Percentiles rank a stretch among this genome's conserved stretches.
Conservation (phyloP, 345 rosid species). For the Lumnitzera racemosa region DNA sequence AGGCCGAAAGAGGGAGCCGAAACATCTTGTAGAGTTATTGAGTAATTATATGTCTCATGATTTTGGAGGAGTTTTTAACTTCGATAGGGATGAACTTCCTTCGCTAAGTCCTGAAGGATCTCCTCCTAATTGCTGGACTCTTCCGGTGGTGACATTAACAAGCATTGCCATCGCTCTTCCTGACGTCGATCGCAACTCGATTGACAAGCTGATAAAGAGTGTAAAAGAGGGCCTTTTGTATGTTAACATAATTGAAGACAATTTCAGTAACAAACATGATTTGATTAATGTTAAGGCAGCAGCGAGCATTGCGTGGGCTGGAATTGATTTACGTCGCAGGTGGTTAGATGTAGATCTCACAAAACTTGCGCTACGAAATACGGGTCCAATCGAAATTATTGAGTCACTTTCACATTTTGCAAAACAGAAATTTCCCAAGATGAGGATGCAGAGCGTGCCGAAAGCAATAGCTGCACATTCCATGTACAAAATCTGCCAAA, state of each 20-base stretch:
- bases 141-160: slow-evolving; percentile 55
- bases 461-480: slow-evolving; percentile 65
- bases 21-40: slow-evolving; percentile 29
- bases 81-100: no score
- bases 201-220: slow-evolving; percentile 26
- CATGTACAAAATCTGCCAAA: slow-evolving; percentile 65
- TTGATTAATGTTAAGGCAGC: slow-evolving; percentile 31
- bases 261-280: slow-evolving; percentile 24
- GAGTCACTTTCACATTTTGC: slow-evolving; percentile 39
- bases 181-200: slow-evolving; percentile 14
- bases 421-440: slow-evolving; percentile 31
- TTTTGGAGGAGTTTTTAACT: slow-evolving; percentile 5
- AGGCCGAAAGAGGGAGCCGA: slow-evolving; percentile 40
- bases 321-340: slow-evolving; percentile 48
- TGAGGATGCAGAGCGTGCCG: slow-evolving; percentile 51
- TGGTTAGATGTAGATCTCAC: slow-evolving; percentile 60
- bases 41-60: no score
- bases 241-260: slow-evolving; percentile 37
- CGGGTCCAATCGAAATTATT: slow-evolving; percentile 37
- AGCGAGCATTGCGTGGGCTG: slow-evolving; percentile 47
- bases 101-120: no score
- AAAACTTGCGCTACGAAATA: slow-evolving; percentile 34
- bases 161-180: slow-evolving; percentile 61
- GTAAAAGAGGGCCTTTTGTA: slow-evolving; percentile 47
- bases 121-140: slow-evolving; percentile 49